A percentile compares a stretch with the other conserved stretches of the same genome.
These are phyloP conservation scores for Ophiostoma sp. DNA, from an alignment of 2,329 filamentous ascomycete species.

Conservation along the genomic window DNA sequence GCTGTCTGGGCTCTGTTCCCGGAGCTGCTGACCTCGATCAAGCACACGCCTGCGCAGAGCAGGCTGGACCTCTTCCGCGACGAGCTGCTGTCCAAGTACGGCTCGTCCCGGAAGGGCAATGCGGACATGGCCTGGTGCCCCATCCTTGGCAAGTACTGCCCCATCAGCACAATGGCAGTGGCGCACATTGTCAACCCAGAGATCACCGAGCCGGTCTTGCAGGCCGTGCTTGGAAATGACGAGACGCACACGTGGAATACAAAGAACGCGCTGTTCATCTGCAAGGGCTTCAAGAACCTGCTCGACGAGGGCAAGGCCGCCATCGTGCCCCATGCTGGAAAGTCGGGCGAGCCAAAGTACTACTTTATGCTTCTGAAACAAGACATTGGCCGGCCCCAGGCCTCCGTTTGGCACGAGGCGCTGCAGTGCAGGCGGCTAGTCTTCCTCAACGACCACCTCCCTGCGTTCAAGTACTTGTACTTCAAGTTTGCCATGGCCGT, in stretches of 20 bases:
- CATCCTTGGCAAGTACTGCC: background rate
- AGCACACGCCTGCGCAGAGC: too few species aligned
- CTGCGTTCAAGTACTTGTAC: background rate
- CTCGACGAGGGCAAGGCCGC: background rate
- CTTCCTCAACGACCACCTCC: background rate
- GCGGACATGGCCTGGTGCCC: background rate
- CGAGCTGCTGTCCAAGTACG: background rate
- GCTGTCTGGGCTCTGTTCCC: too few species aligned
- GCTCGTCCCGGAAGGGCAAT: background rate
- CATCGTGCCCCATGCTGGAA: background rate
- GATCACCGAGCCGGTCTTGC: background rate
- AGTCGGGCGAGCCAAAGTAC: background rate
- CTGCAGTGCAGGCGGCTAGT: background rate
- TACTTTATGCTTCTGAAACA: background rate
- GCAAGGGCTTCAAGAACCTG: background rate
- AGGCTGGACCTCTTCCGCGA: background rate
- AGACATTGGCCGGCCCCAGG: background rate
- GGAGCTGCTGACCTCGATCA: too few species aligned
- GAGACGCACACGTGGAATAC: background rate
- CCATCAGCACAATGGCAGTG: background rate
- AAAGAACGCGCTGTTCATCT: background rate
- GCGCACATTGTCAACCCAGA: background rate
- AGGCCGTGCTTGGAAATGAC: background rate
- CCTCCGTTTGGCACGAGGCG: background rate
- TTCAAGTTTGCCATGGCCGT: background rate